Evolutionary conservation across 176 grass and related monocot genomes (phyloP), one percentile per base, ranked within the genome.

Genomic region (Cocos nucifera): DNA sequence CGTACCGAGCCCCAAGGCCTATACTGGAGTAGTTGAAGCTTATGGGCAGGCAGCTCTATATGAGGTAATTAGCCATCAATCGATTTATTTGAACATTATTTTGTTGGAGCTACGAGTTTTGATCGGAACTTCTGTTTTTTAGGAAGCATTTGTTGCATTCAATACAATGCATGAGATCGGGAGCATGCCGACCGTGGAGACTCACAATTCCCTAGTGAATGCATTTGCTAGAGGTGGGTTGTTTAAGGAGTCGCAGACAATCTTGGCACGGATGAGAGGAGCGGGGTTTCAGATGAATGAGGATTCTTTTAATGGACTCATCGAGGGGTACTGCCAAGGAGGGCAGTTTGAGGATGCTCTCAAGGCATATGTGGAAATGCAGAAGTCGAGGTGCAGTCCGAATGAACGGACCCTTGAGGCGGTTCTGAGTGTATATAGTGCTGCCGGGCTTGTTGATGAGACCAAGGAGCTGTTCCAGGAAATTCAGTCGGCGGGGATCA

Each of bases 391-490:
- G 75, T 97, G 89, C 72, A 75, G 76, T 24, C 87, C 92, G 22
- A 83, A 82, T 59, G 87, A 97, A 53, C 75, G 78, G 44, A 91
- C 87, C 29, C 84, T 97, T 21, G 92, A 91, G 81, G 87, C 80
- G 15, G 76, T 97, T 62, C 77, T 97, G 58, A 73, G 84, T 52
- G 84, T 83, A 30, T 97, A 97, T 58, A 91, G 81, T 87, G 88
- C 80, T 68, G 92, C 87, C 2, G 87, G 88, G 20, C 77, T 97
- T 60, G 68, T 83, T 53, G 87, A 88, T 66, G 92, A 91, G 73
- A 88, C 87, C 76, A 97, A 79, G 72, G 92, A 97, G 70, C 87
- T 91, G 78, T 97, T 97, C 68, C 75, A 91, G 72, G 93, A 97
- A 65, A 76, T 97, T 63, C 68, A 51, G 62, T 78, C 81, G 0